Evolutionary conservation across 2,329 filamentous ascomycete species (phyloP), one percentile per base, ranked within the genome.

Genomic region (Pestalotiopsis sp.): DNA sequence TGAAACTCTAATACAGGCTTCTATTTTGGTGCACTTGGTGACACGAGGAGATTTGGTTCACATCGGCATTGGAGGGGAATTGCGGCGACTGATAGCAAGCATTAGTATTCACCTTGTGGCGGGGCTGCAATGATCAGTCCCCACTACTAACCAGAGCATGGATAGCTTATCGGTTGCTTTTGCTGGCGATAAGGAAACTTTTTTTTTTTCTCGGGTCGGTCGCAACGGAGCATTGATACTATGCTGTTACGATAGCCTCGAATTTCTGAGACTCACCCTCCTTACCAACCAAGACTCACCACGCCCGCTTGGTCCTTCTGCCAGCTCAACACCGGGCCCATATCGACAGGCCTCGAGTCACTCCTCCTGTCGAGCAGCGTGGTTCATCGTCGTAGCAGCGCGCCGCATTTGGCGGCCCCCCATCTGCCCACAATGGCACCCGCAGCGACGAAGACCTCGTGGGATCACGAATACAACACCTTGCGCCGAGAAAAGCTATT

Each of bases 401-500:
- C 25, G 38, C 61, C 65, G 38, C 65, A 45, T 36, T 23, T 57
- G 65, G 64, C 56, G 31, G 45, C 58, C 39, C 14, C 45, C 45
- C 49, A 41, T 25, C 39, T 63, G 52, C 65, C 68, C 74, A 75
- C 74, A 73, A 91, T 91, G 89, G 83, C 84, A 71, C 85, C 85
- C 69, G 80, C 84, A 72, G 80, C 85, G 72, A 93, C 91, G 69
- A 84, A 85, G 70, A 93, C 91, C 67, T 84, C 89, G 78, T 98
- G 95, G 95, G 89, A 94, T 73, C 91, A 93, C 80, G 88, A 94
- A 75, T 98, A 93, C 83, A 89, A 98, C 79, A 97, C 94, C 4
- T 83, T 95, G 69, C 91, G 94, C 69, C 92, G 95, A 76, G 94
- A 99, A 77, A 88, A 93, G 66, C 92, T 99, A 25, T 99, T 99